Percentiles rank a stretch among this genome's conserved stretches.
Conservation (phyloP, 192 early-diverging fungal genomes). For the Coemansia brasiliensis region DNA sequence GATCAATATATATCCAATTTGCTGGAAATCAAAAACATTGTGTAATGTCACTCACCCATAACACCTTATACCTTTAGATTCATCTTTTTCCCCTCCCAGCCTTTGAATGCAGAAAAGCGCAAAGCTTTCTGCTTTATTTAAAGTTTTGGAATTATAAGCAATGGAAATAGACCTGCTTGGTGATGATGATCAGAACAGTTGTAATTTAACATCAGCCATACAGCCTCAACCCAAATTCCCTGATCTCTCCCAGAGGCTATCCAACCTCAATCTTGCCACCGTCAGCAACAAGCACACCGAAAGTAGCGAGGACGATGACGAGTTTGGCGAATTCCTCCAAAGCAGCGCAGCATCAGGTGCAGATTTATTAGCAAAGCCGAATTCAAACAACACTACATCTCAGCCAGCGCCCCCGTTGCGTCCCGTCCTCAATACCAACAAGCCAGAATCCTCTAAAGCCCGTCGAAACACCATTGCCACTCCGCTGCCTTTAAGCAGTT, state of each 20-base stretch:
- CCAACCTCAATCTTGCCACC: not conserved
- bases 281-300: not conserved
- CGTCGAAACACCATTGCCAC: not conserved
- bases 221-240: slow-evolving; percentile 13
- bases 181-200: slow-evolving; percentile 3
- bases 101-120: too few species aligned
- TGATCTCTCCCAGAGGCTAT: not conserved
- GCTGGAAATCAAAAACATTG: slow-evolving; percentile 3
- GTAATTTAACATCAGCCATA: slow-evolving; percentile 18
- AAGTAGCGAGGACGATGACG: slow-evolving; percentile 9
- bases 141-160: not conserved
- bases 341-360: not conserved
- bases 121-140: slow-evolving; percentile 4
- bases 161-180: slow-evolving; percentile 26
- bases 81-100: too few species aligned
- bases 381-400: too few species aligned
- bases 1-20: slow-evolving; percentile 24
- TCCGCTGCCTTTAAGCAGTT: not conserved
- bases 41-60: slow-evolving; percentile 3
- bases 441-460: not conserved
- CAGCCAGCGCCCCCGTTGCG: slow-evolving; percentile 10
- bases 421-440: not conserved
- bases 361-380: too few species aligned
- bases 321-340: slow-evolving; percentile 40
- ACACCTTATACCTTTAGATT: not conserved